phyloP scores from a whole-genome alignment of 139 green algal genomes.

The Tetradesmus obliquus region DNA sequence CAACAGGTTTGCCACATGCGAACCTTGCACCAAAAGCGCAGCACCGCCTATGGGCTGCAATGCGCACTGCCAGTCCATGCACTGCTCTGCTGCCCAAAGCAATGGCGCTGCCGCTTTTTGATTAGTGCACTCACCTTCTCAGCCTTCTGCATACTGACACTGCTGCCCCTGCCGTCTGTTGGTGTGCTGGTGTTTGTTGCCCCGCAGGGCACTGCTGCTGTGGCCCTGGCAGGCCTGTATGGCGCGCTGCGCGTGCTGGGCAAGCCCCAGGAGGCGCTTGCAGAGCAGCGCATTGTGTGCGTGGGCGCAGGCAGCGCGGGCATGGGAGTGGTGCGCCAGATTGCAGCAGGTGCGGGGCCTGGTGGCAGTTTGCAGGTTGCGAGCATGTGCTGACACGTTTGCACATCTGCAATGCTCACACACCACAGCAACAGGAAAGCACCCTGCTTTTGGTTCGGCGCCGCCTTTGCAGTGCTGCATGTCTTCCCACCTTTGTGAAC shows the following conservation, averaged over 20 bases:
- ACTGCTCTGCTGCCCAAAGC: too few species aligned
- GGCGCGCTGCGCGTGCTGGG: constrained; percentile 58
- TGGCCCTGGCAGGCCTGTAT: constrained; percentile 66
- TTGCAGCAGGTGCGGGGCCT: constrained; percentile 66
- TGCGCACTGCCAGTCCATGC: too few species aligned
- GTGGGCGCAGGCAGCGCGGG: constrained; percentile 76
- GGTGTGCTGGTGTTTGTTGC: too few species aligned
- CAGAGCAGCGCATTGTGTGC: constrained; percentile 78
- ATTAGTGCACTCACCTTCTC: too few species aligned
- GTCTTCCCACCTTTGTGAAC: background rate
- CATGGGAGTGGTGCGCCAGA: constrained; percentile 69
- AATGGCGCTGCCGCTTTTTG: too few species aligned
- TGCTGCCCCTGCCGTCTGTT: too few species aligned
- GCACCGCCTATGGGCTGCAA: too few species aligned
- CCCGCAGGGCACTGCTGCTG: constrained; percentile 77
- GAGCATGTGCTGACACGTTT: background rate
- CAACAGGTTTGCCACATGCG: too few species aligned
- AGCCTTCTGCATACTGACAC: too few species aligned
- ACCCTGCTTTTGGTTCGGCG: background rate
- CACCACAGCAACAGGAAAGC: background rate
- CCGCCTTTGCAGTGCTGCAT: background rate
- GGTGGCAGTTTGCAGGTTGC: background rate
- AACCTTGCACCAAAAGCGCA: too few species aligned
- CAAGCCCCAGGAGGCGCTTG: constrained; percentile 53
- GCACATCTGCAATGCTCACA: constrained; percentile 4